Evolutionary conservation across 2,329 filamentous ascomycete species (phyloP), one percentile per base, ranked within the genome.

Genomic region (Arthrinium phaeospermum): DNA sequence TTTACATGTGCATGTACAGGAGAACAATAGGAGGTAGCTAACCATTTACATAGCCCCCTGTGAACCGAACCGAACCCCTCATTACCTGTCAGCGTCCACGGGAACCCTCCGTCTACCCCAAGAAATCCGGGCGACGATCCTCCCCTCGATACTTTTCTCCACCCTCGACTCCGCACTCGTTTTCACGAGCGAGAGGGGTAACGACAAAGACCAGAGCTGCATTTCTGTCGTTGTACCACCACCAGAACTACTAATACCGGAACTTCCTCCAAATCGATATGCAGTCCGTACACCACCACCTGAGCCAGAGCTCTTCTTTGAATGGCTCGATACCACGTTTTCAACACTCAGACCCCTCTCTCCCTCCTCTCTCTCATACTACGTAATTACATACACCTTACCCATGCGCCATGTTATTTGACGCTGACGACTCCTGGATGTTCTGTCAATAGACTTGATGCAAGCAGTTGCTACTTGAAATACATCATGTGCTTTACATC

Each of bases 281-380:
- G 30, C 22, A 41, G 22, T n/a, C 46, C n/a, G 19, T 2, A 64
- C 34, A 57, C 30, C 53, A 57, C 16, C 24, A 34, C 24, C 14
- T 34, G 51, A 57, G 27, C 51, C 16, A 41, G 14, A 57, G 34
- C 51, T 34, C 51, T 30, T 22, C 51, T 57, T 57, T 34, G 27
- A 57, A 57, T 57, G 51, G 27, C 34, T 57, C 51, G 51, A 57
- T 57, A 19, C 51, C 27, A 61, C 53, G 30, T 61, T 61, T 61
- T 37, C 30, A 61, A 34, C 53, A 61, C 53, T 37, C 53, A n/a
- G 53, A 61, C 53, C 49, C n/a, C 30, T 34, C 53, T 30, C 27
- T 57, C 27, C 51, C 14, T 53, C 13, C 51, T 57, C 51, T 24
- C 53, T 53, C 13, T 53, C 49, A 4, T n/a, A 3, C 16, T 57